Conservation (phyloP, 768 basidiomycete species). For the Fomitopsis serialis region DNA sequence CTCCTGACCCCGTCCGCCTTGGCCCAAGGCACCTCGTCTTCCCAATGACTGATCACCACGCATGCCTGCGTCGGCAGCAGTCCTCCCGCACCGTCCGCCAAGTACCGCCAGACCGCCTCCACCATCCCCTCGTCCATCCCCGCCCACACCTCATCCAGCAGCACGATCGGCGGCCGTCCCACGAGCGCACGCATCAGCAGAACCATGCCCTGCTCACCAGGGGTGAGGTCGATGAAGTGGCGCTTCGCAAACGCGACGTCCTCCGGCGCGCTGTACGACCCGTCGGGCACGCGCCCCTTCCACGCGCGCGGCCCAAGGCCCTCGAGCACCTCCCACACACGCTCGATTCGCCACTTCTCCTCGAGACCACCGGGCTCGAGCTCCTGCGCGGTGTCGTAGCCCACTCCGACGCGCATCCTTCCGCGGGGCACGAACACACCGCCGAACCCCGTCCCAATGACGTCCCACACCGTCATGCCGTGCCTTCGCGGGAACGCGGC, state of each 20-base stretch:
- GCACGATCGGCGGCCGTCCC: constrained; percentile 61
- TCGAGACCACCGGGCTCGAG: constrained; percentile 33
- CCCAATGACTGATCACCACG: constrained; percentile 86
- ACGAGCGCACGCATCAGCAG: constrained; percentile 86
- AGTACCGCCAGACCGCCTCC: constrained; percentile 50
- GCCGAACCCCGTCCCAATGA: constrained; percentile 83
- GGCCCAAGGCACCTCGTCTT: constrained; percentile 86
- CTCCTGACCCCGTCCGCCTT: constrained; percentile 44
- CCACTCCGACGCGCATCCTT: constrained; percentile 40
- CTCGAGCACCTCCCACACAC: constrained; percentile 55
- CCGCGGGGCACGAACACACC: constrained; percentile 66
- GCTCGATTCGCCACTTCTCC: constrained; percentile 32
- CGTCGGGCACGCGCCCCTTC: constrained; percentile 17
- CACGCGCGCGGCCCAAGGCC: constrained; percentile 59
- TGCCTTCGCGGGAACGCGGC: constrained; percentile 81
- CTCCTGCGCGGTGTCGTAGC: constrained; percentile 30
- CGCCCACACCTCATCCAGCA: constrained; percentile 90
- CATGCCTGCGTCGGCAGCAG: constrained; percentile 62
- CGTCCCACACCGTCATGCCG: constrained; percentile 69
- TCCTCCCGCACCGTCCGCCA: constrained; percentile 45
- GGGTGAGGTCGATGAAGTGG: constrained; percentile 59
- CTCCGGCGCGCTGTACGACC: constrained; percentile 14
- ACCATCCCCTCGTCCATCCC: constrained; percentile 88
- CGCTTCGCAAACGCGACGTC: constrained; percentile 39
- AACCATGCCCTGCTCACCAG: constrained; percentile 75